Evolutionary conservation across 495 filamentous ascomycete species (phyloP), one percentile per base, ranked within the genome.

Genomic region (Letharia columbiana): DNA sequence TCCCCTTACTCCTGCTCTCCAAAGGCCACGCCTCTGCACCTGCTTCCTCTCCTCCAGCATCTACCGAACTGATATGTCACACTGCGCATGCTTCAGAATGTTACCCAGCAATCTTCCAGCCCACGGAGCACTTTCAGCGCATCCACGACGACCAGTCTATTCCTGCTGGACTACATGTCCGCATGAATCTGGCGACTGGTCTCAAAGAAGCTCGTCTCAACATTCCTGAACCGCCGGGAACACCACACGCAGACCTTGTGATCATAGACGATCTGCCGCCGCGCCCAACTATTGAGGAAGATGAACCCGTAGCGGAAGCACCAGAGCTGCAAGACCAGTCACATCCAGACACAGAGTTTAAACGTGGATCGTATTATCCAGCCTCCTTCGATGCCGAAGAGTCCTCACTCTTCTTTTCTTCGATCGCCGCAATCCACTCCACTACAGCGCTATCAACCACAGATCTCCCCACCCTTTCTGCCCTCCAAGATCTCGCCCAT

Each of bases 141-240:
- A 77, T 89, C 44, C 80, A 78, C 58, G 79, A 82, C 42, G 87
- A 87, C 71, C 87, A 89, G 70, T 82, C 85, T 39, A 71, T 89
- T 10, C 86, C 87, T 0, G 71, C 76, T 0, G 86, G 86, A 11
- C 77, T 89, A 1, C 87, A 89, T 70, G 77, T 87, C 40, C 82
- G 85, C 39, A 73, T 89, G 56, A 82, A 89, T 70, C 73, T 89
- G 12, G 75, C 81, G 47, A 86, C 86, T 1, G 87, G 87, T 1
- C 62, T 79, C 63, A 85, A 83, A 65, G 83, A 88, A 71, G 87
- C 86, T 59, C 83, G 86, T 41, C 59, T 82, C 23, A 75, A 73
- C 58, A 66, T 79, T 44, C 78, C 78, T 0, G 71, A 69, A 18
- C 33, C 62, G 15, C 66, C 70, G 8, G 64, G 66, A 33, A 50